A percentile compares a stretch with the other conserved stretches of the same genome.
These are phyloP conservation scores for Colletotrichum musicola DNA, from an alignment of 2,329 filamentous ascomycete genomes.

Conservation along the genomic window DNA sequence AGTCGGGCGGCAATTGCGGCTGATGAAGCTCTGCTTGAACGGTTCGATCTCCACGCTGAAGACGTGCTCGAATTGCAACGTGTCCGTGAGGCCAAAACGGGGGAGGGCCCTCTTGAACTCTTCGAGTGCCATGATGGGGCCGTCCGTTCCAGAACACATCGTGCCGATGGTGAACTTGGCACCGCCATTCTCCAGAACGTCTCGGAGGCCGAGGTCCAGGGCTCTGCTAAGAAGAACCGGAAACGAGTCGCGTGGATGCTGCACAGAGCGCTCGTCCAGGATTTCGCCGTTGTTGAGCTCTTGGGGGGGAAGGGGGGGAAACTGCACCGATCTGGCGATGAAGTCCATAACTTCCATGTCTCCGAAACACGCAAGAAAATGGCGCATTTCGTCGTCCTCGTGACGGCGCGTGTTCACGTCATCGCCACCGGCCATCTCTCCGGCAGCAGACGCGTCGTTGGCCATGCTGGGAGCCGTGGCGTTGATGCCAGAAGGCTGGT, in stretches of 20 bases:
- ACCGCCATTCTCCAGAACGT: slow-evolving; percentile 45
- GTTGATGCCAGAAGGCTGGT: no score
- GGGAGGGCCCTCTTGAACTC: slow-evolving; percentile 63
- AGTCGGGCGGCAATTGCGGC: slow-evolving; percentile 66
- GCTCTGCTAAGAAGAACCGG: slow-evolving; percentile 20
- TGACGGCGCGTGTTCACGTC: no score
- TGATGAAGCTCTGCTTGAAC: slow-evolving; percentile 74
- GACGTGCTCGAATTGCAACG: slow-evolving; percentile 64
- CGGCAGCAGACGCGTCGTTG: no score
- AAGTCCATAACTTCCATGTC: neutral
- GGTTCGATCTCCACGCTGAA: slow-evolving; percentile 75
- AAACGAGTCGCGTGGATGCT: slow-evolving; percentile 34
- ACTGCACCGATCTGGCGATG: neutral
- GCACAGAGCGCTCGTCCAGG: slow-evolving; percentile 23
- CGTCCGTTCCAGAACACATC: slow-evolving; percentile 84
- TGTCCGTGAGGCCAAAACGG: slow-evolving; percentile 44
- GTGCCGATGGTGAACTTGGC: slow-evolving; percentile 68
- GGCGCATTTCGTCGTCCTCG: no score
- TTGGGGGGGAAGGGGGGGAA: neutral
- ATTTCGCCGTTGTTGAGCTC: neutral
- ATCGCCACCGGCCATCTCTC: no score
- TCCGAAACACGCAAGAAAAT: no score
- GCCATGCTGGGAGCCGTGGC: no score
- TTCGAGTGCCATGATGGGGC: slow-evolving; percentile 75
- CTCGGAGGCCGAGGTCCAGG: slow-evolving; percentile 37